Conservation (phyloP, 164 flowering plant genomes). For the Protea cynaroides region DNA sequence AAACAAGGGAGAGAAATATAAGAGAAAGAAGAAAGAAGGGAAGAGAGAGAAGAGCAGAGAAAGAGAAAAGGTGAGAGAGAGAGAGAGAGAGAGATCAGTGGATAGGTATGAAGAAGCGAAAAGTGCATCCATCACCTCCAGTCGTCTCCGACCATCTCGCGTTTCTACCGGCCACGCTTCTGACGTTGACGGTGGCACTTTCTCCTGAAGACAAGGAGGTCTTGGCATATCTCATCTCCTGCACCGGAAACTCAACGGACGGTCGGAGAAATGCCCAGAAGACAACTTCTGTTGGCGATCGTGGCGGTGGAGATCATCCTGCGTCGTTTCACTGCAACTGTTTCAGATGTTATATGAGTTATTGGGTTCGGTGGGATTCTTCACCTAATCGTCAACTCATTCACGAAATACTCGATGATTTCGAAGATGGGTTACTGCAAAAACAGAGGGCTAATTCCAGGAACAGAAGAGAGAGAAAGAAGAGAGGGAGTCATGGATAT, state of each 20-base stretch:
- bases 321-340: constrained; percentile 38
- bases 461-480: constrained; percentile 24
- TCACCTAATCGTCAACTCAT: constrained; percentile 80
- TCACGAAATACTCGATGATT: constrained; percentile 74
- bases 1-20: too few relatives aligned
- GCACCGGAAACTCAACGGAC: constrained; percentile 12
- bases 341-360: constrained; percentile 62
- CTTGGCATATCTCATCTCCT: constrained; percentile 47
- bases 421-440: constrained; percentile 41
- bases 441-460: constrained; percentile 8
- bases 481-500: constrained; percentile 6
- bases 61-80: too few relatives aligned
- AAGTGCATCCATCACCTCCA: constrained; percentile 58
- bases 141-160: constrained; percentile 32
- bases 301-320: constrained; percentile 21
- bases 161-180: constrained; percentile 51
- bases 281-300: neutral
- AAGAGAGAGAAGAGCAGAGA: too few relatives aligned
- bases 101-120: constrained; percentile 55
- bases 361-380: constrained; percentile 81
- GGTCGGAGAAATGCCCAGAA: neutral
- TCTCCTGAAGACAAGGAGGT: constrained; percentile 48
- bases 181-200: constrained; percentile 41
- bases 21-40: too few relatives aligned
- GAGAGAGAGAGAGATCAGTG: neutral